Percentiles rank a stretch among this genome's conserved stretches.
These are phyloP conservation scores for Chytriomyces hyalinus DNA, from an alignment of 192 early-diverging fungal species.

Conservation along the genomic window DNA sequence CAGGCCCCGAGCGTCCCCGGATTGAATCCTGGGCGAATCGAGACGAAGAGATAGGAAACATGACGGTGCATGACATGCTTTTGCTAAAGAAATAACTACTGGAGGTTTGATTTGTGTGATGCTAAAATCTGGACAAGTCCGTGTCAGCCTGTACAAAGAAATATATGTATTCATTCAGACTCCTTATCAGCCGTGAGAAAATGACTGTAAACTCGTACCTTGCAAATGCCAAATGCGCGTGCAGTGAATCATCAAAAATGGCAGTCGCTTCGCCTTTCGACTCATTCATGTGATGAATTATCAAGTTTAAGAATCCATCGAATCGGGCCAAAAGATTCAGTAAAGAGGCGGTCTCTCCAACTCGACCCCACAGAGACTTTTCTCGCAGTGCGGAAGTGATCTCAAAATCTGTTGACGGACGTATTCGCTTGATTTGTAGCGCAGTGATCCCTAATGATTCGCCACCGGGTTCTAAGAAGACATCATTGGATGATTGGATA, in stretches of 20 bases:
- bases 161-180: not conserved
- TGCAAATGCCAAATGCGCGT: not conserved
- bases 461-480: not conserved
- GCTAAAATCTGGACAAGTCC: constrained; percentile 1
- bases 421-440: constrained; percentile 4
- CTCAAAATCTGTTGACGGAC: constrained; percentile 5
- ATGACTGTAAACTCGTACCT: not conserved
- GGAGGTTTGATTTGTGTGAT: not conserved
- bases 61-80: not conserved
- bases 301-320: not conserved
- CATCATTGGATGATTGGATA: not conserved
- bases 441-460: not conserved
- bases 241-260: not conserved
- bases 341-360: not conserved
- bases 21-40: not conserved
- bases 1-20: constrained; percentile 12
- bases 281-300: not conserved
- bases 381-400: not conserved
- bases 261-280: not conserved
- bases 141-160: not conserved
- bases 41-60: constrained; percentile 16
- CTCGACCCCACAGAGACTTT: constrained; percentile 6
- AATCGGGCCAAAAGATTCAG: not conserved
- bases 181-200: not conserved
- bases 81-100: not conserved